These are phyloP conservation scores for Pseudopithomyces chartarum DNA, from an alignment of 2,329 filamentous ascomycete genomes.

Conservation along the genomic window DNA sequence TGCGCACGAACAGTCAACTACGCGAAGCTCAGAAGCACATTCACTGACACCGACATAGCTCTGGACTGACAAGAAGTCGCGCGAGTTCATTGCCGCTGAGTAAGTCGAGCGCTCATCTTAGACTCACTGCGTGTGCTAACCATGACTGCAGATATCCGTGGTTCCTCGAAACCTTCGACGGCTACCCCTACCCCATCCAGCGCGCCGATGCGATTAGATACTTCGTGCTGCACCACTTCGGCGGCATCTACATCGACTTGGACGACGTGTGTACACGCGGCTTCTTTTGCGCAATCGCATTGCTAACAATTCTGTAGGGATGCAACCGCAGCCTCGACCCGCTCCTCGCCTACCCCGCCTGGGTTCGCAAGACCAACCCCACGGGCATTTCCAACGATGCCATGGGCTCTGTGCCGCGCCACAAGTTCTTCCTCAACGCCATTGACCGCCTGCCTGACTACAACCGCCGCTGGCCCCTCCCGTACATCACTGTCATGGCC, in stretches of 20 bases:
- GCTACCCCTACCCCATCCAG: constrained; percentile 76
- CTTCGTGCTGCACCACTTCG: constrained; percentile 76
- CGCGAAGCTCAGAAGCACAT: constrained; percentile 20
- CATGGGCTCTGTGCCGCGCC: constrained; percentile 73
- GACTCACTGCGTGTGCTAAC: constrained; percentile 14
- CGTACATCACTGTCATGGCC: constrained; percentile 81
- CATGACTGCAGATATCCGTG: constrained; percentile 64
- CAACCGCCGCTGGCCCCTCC: constrained; percentile 69
- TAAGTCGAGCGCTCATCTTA: constrained; percentile 23
- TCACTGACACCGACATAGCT: constrained; percentile 55
- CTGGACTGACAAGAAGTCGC: constrained; percentile 74
- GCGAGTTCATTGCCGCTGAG: constrained; percentile 72
- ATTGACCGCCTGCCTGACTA: constrained; percentile 71
- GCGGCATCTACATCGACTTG: constrained; percentile 80
- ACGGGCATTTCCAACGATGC: constrained; percentile 83
- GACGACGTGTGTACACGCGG: constrained; percentile 61
- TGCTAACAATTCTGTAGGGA: constrained; percentile 52
- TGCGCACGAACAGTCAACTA: constrained; percentile 34
- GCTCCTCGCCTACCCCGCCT: constrained; percentile 70
- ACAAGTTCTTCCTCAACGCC: constrained; percentile 74
- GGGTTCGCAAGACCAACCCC: constrained; percentile 72
- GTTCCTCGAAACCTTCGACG: constrained; percentile 76
- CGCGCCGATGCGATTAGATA: constrained; percentile 80
- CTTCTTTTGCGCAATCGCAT: constrained; percentile 6
- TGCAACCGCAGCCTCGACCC: constrained; percentile 72